Percentiles rank a stretch among this genome's conserved stretches.
Conservation (phyloP, 768 basidiomycete species). For the Lactarius deliciosus region DNA sequence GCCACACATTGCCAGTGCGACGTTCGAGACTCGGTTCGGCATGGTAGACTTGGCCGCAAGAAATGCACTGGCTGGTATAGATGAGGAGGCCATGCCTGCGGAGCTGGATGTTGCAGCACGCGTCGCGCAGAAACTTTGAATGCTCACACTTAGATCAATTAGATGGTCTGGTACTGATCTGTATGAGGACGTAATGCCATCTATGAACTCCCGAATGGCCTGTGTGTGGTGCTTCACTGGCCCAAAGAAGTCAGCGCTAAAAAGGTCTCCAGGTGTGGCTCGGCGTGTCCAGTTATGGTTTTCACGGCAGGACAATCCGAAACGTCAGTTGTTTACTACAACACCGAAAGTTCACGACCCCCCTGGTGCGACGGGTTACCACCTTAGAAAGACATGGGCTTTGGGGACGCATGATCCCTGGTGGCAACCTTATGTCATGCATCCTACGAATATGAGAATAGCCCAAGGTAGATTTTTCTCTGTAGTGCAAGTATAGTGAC, state of each 20-base stretch:
- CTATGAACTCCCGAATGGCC: background rate
- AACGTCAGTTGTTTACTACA: no score
- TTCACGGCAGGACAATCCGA: no score
- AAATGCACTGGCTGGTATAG: conserved; percentile 62
- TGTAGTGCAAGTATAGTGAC: background rate
- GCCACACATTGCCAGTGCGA: conserved; percentile 92
- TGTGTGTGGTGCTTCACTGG: background rate
- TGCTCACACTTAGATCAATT: background rate
- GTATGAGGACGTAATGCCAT: background rate
- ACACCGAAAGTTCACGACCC: no score
- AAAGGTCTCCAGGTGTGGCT: background rate
- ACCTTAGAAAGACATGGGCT: background rate
- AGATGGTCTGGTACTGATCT: background rate
- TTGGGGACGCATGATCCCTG: background rate
- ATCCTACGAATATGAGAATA: background rate
- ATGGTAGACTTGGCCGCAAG: conserved; percentile 79
- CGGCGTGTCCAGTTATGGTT: no score
- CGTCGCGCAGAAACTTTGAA: background rate
- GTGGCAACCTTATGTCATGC: background rate
- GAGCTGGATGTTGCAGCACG: conserved; percentile 38
- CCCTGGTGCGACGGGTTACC: background rate
- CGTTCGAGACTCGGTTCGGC: conserved; percentile 73
- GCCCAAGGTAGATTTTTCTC: background rate
- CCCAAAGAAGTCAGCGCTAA: background rate
- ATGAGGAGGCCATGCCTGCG: conserved; percentile 55